These are phyloP conservation scores for Noccaea bulbosa DNA, from an alignment of 345 rosid species.

Conservation along the genomic window DNA sequence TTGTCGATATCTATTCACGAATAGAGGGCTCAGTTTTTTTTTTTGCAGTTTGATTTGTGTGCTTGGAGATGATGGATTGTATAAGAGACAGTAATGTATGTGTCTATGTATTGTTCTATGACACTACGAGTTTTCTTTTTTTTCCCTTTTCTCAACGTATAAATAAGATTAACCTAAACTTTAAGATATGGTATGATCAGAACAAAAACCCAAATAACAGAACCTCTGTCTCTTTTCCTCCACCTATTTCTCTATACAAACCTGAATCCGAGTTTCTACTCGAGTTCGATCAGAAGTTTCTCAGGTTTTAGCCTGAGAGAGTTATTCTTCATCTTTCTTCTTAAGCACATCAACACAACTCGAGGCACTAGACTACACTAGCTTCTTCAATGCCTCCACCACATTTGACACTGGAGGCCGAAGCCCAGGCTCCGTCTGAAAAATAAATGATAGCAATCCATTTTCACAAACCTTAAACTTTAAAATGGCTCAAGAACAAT, in stretches of 20 bases:
- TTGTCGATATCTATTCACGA: neutral
- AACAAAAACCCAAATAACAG: slow-evolving; percentile 31
- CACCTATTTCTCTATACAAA: slow-evolving; percentile 43
- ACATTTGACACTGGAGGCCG: slow-evolving; percentile 90
- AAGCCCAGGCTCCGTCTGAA: slow-evolving; percentile 74
- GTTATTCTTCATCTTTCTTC: slow-evolving; percentile 33
- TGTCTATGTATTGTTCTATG: slow-evolving; percentile 18
- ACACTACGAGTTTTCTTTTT: neutral
- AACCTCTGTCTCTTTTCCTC: slow-evolving; percentile 31
- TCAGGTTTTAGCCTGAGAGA: slow-evolving; percentile 28
- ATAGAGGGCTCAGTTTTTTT: slow-evolving; percentile 2
- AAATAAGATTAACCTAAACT: slow-evolving; percentile 34
- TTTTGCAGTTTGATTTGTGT: neutral
- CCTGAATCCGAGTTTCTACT: slow-evolving; percentile 40
- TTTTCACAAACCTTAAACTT: slow-evolving; percentile 19
- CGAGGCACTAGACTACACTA: slow-evolving; percentile 50
- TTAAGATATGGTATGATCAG: slow-evolving; percentile 27
- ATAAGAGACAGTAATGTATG: neutral
- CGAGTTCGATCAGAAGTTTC: slow-evolving; percentile 32
- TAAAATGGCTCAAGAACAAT: neutral
- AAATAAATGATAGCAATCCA: slow-evolving; percentile 13
- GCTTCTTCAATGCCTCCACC: slow-evolving; percentile 75
- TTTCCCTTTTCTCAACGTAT: slow-evolving; percentile 17
- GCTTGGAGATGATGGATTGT: slow-evolving; percentile 2
- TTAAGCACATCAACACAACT: slow-evolving; percentile 13